Base-by-base conservation (phyloP, 306 rosid species). In the Casuarina equisetifolia region DNA sequence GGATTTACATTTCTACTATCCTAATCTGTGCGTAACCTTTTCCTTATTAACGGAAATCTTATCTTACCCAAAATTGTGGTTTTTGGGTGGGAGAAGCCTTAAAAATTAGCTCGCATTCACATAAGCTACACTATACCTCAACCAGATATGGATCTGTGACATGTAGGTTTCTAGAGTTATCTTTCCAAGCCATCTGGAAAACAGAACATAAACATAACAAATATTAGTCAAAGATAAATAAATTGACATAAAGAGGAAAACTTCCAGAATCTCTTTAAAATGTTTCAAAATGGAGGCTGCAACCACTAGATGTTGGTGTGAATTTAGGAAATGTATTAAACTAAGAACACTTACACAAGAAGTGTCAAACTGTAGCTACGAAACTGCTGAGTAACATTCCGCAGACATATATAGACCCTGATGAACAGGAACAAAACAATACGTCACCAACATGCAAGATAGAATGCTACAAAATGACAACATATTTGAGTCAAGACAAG, bases 101-200 rank as follows among this genome's bases (percentile, higher is more conserved):
- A 61, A 69, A 77, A 16, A 72, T 42, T 39, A 35, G 57, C 9
- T 49, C 6, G 36, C 53, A 74, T 72, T 62, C 53, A 57, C 46
- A 77, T 73, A 44, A 46, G 52, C 62, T 79, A 75, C 9, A 13
- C 52, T 57, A 38, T 93, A 94, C 99, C 99, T 92, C 81, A 95
- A 83, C 99, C 99, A 95, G 80, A 92, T 91, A 74, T 95, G 99
- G 88, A 95, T 83, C 81, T 95, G 99, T 57, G 96, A 91, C 83
- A 95, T 95, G 88, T 95, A 95, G 71, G 99, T 95, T 84, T 92
- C 99, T 82, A 95, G 86, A 4, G 99, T 92, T 69, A 95, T 70
- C 97, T 95, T 95, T 72, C 99, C 99, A 81, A 95, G 97, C 99
- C 99, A 95, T 77, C 99, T 95, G 85, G 66, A 51, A 79, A 69